A percentile compares a stretch with the other conserved stretches of the same genome.
Evolutionary conservation across 371 early-diverging fungal species (phyloP).

Genomic region (Rhizomucor pusillus): DNA sequence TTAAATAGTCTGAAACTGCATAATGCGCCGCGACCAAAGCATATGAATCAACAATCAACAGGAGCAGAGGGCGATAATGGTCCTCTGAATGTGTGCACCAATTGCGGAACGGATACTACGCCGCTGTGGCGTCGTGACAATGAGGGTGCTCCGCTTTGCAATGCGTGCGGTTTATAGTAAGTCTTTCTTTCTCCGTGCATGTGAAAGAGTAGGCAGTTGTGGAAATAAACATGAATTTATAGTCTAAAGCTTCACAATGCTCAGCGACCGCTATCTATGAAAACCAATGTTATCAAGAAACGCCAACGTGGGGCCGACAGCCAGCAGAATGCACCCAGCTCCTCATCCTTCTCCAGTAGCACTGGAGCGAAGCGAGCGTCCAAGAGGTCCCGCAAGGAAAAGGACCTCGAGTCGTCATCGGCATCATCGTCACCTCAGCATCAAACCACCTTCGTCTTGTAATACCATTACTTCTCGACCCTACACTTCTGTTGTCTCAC

Average conservation of each 20-base stretch:
- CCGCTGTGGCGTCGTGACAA: constrained; percentile 96
- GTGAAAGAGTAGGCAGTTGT: not conserved
- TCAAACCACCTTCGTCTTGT: no score
- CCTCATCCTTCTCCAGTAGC: no score
- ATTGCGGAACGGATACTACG: constrained; percentile 90
- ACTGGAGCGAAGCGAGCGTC: no score
- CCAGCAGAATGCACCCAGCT: no score
- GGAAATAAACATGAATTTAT: not conserved
- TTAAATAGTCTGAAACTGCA: constrained; percentile 65
- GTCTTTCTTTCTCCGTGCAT: constrained; percentile 8
- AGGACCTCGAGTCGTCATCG: no score
- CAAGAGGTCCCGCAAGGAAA: no score
- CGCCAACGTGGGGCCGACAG: constrained; percentile 23
- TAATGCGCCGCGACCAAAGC: constrained; percentile 61
- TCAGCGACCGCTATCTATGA: constrained; percentile 76
- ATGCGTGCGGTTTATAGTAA: constrained; percentile 93
- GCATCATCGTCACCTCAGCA: no score
- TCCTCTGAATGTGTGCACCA: constrained; percentile 62
- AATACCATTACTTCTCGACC: no score
- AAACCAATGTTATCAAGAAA: constrained; percentile 70
- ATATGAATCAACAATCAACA: constrained; percentile 22
- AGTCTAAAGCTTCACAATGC: constrained; percentile 21
- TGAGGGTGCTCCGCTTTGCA: constrained; percentile 82
- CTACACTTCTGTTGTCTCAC: no score
- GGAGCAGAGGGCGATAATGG: constrained; percentile 4